A percentile compares a stretch with the other conserved stretches of the same genome.
These are phyloP conservation scores for Aurifilum marmelostoma DNA, from an alignment of 2,329 filamentous ascomycete genomes.

Conservation along the genomic window DNA sequence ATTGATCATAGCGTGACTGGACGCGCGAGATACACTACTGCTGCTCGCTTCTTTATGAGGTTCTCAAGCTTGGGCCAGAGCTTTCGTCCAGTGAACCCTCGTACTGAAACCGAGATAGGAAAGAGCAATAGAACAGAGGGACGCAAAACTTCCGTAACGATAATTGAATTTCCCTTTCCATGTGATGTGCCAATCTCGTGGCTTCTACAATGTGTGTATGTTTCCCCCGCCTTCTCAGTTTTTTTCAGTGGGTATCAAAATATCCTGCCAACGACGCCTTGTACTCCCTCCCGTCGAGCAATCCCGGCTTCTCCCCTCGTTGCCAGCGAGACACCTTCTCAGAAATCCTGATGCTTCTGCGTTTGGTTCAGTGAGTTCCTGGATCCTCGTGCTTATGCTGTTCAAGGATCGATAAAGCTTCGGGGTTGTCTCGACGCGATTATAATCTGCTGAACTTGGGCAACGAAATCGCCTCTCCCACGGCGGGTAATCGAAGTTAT, in stretches of 20 bases:
- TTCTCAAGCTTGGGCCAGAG: conserved; percentile 13
- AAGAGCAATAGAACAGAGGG: conserved; percentile 21
- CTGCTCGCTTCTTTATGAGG: conserved; percentile 10
- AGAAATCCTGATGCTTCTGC: background rate
- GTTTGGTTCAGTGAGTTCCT: background rate
- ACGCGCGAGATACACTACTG: conserved; percentile 20
- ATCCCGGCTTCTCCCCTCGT: background rate
- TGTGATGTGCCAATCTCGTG: background rate
- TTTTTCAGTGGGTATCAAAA: conserved; percentile 2
- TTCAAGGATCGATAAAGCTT: background rate
- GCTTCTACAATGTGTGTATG: background rate
- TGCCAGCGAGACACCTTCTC: background rate
- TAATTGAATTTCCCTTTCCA: background rate
- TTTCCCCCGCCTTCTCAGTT: background rate
- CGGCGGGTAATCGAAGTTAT: background rate
- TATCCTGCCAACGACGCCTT: background rate
- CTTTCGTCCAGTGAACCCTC: conserved; percentile 21
- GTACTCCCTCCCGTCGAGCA: background rate
- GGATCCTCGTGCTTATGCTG: background rate
- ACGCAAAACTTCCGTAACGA: background rate
- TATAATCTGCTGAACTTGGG: background rate
- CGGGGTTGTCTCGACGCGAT: background rate
- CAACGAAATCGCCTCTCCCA: background rate
- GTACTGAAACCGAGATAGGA: conserved; percentile 21
- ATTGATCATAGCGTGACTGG: conserved; percentile 26